Evolutionary conservation across 2,329 filamentous ascomycete species (phyloP), one percentile per base, ranked within the genome.

Genomic region (Arachnomyces sp.): DNA sequence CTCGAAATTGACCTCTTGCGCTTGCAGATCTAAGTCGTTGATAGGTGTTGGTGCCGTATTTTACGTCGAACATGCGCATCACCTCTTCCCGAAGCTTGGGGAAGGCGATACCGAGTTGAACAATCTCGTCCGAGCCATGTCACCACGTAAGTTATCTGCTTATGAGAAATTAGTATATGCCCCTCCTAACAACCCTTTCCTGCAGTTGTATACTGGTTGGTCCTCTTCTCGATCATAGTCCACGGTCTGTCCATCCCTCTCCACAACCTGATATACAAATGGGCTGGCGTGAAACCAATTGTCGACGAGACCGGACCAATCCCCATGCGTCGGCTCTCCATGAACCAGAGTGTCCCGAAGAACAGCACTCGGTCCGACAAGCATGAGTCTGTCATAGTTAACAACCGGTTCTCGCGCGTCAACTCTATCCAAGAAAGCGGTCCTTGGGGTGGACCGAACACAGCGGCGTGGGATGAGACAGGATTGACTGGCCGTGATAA

Each of bases 41-140:
- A 34, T 41, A 66, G 64, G 65, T 2, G 59, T 68, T 17, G 66
- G 65, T 2, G 65, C 65, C 0, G 61, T 69, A 33, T 62, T 64
- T n/a, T 70, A 69, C 31, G 64, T 69, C 7, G 66, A 70, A 44
- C 67, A 68, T 40, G 58, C 66, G 0, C 59, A 60, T 3, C 59
- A 65, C 39, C 53, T 70, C 2, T 68, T 70, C 31, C 67, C 66
- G 2, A 54, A 60, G 9, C 55, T 59, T 2, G 65, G 60, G 3
- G 47, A 60, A 43, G 65, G 64, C 8, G 57, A 63, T 33, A 51
- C 45, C 0, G 60, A 66, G 31, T 66, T 69, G 44, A 65, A 67
- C 28, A 51, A 60, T 20, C 44, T 70, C 13, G 59, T 60, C 2
- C 50, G 52, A 4, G 59, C 60, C 7, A 67, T 71, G 56, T 48